Conservation (phyloP, 2,329 filamentous ascomycete genomes). For the Golovinomyces cichoracearum region DNA sequence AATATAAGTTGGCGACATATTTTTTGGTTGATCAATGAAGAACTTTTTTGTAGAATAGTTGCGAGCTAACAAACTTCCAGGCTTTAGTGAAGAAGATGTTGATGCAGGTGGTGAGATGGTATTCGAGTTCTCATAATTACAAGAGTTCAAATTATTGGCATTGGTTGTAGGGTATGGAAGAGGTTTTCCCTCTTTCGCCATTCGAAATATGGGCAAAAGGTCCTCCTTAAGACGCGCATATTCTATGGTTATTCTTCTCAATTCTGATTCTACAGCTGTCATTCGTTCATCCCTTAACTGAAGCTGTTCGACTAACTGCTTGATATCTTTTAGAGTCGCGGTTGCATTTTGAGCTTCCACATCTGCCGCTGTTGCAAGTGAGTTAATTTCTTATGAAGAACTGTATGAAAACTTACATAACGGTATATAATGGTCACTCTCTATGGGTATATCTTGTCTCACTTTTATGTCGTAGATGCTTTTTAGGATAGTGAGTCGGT, state of each 20-base stretch:
- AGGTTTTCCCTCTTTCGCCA: slow-evolving; percentile 78
- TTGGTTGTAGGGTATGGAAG: slow-evolving; percentile 28
- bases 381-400: slow-evolving; percentile 4
- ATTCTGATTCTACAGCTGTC: slow-evolving; percentile 53
- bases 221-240: slow-evolving; percentile 76
- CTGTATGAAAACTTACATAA: slow-evolving; percentile 37
- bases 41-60: slow-evolving; percentile 56
- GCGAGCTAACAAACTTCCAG: slow-evolving; percentile 33
- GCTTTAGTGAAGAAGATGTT: slow-evolving; percentile 26
- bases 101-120: slow-evolving; percentile 31
- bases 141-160: slow-evolving; percentile 14
- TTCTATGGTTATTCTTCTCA: slow-evolving; percentile 64
- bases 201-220: slow-evolving; percentile 64
- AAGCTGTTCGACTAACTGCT: slow-evolving; percentile 69
- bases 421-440: slow-evolving; percentile 81
- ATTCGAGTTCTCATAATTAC: slow-evolving; percentile 24
- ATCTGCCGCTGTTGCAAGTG: slow-evolving; percentile 44
- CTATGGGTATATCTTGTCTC: slow-evolving; percentile 71
- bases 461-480: slow-evolving; percentile 91
- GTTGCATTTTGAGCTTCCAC: slow-evolving; percentile 62
- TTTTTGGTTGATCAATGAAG: slow-evolving; percentile 50
- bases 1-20: slow-evolving; percentile 45
- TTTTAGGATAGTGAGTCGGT: slow-evolving; percentile 83
- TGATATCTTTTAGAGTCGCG: slow-evolving; percentile 80
- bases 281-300: slow-evolving; percentile 78